Evolutionary conservation across 306 rosid species (phyloP), one percentile per base, ranked within the genome.

Genomic region (Fragaria ananassa): DNA sequence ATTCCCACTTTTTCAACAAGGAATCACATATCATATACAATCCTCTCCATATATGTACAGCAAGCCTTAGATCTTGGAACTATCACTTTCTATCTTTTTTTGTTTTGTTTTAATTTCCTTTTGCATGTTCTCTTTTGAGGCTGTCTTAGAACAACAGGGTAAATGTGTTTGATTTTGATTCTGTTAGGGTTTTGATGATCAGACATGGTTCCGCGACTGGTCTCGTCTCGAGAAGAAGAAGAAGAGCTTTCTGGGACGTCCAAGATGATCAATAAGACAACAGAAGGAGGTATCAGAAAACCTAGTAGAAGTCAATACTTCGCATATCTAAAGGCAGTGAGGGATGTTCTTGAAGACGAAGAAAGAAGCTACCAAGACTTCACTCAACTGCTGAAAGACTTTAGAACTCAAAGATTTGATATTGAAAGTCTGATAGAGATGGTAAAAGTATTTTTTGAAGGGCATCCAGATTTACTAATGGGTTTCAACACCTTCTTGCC

Each of bases 401-500:
- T 88, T 78, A 93, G 91, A 85, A 91, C 92, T 62, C 92, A 88
- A 82, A 89, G 93, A 81, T 75, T 93, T 79, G 96, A 93, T 82
- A 86, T 96, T 79, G 83, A 87, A 2, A 93, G 96, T 76, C 90
- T 91, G 78, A 89, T 93, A 63, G 91, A 82, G 74, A 89, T 96
- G 80, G 98, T 93, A 70, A 87, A 91, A 85, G 89, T 84, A 2
- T 83, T 93, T 58, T 93, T 93, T 83, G 85, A 86, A 83, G 98
- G 97, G 44, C 93, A 93, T 50, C 91, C 93, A 78, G 91, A 87
- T 67, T 85, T 93, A 74, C 88, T 93, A n/a, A 79, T 91, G 87
- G 98, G 97, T 58, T 93, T 93, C 79, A 93, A 93, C 83, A 89
- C 93, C 67, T 93, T 93, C 89, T 88, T 93, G 92, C 98, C 98